Evolutionary conservation across 306 rosid genomes (phyloP).

Genomic region (Purshia tridentata): DNA sequence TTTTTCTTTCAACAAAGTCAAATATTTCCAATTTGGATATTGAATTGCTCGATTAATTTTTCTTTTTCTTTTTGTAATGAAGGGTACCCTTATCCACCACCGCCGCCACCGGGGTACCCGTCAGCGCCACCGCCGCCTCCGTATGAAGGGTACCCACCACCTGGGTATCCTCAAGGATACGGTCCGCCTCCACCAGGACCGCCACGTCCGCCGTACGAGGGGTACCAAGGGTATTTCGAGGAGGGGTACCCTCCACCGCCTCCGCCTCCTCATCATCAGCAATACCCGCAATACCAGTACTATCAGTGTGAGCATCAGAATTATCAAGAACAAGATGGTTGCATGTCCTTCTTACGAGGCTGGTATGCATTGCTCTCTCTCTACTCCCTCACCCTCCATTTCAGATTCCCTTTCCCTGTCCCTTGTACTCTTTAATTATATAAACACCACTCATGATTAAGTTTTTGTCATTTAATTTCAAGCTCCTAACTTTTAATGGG

Average conservation of each 20-base stretch:
- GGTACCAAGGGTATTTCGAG: conserved; percentile 75
- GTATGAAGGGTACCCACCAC: conserved; percentile 45
- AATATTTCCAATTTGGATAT: not conserved
- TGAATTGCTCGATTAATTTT: not conserved
- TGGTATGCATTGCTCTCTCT: conserved; percentile 39
- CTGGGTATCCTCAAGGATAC: conserved; percentile 28
- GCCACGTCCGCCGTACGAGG: conserved; percentile 50
- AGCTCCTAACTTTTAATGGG: not conserved
- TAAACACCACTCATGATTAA: not conserved
- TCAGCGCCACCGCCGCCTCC: conserved; percentile 43
- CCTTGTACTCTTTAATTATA: not conserved
- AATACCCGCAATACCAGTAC: conserved; percentile 33
- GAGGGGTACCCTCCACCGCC: conserved; percentile 57
- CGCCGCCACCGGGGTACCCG: conserved; percentile 20
- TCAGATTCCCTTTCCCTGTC: not conserved
- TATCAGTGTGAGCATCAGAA: conserved; percentile 51
- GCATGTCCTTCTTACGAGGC: conserved; percentile 56
- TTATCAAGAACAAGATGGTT: conserved; percentile 37
- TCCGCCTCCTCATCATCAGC: conserved; percentile 38
- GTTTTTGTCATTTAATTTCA: not conserved
- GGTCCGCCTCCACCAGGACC: conserved; percentile 17
- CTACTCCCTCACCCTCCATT: not conserved
- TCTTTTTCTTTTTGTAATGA: not conserved
- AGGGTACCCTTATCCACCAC: conserved; percentile 17
- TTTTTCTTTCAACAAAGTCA: not conserved